A percentile compares a stretch with the other conserved stretches of the same genome.
Evolutionary conservation across 1,139 yeast genomes (phyloP).

Genomic region (Pichia inconspicua): DNA sequence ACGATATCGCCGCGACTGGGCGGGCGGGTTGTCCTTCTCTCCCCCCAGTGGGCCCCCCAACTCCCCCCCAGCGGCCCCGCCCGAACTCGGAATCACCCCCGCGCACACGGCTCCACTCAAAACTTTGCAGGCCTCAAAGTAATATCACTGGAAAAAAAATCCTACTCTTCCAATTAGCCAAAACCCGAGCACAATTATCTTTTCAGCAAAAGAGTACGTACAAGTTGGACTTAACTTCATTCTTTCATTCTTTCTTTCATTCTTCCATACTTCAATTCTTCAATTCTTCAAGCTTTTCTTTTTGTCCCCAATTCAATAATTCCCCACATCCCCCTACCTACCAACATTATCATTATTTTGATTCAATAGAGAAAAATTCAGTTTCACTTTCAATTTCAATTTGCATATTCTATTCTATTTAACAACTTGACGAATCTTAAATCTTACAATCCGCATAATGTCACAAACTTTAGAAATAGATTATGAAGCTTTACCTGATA

Average conservation of each 20-base stretch:
- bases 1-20: background rate
- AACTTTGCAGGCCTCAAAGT: too few relatives aligned
- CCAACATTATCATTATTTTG: too few relatives aligned
- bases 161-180: background rate
- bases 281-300: background rate
- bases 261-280: background rate
- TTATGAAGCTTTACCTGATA: conserved; percentile 87
- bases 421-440: background rate
- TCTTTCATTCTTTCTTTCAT: too few relatives aligned
- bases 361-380: too few relatives aligned
- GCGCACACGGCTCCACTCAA: too few relatives aligned
- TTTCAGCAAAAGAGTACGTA: background rate
- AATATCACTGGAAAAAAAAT: background rate
- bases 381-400: too few relatives aligned
- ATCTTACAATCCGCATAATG: conserved; percentile 1
- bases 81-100: background rate
- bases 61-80: background rate
- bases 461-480: conserved; percentile 45
- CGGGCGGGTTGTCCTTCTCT: background rate
- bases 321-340: too few relatives aligned
- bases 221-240: too few relatives aligned
- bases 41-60: background rate
- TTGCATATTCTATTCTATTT: too few relatives aligned
- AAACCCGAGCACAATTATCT: background rate
- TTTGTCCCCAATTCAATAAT: background rate